These are phyloP conservation scores for Taphrina communis DNA, from an alignment of 1,139 yeast species.

Conservation along the genomic window DNA sequence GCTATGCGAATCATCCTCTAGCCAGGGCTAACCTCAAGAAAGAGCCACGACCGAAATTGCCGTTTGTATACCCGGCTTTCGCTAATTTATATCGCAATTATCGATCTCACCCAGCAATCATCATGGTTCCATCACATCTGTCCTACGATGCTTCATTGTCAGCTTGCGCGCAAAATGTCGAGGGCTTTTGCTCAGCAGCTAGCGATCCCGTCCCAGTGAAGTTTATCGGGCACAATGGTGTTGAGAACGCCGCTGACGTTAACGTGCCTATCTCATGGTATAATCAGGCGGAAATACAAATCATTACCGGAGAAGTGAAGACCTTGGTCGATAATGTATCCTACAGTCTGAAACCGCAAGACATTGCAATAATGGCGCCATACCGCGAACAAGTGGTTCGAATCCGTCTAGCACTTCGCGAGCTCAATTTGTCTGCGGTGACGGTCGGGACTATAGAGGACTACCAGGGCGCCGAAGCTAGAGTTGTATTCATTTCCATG, in stretches of 20 bases:
- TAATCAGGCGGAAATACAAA: slow-evolving; percentile 42
- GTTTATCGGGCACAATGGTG: slow-evolving; percentile 43
- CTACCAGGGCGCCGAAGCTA: slow-evolving; percentile 46
- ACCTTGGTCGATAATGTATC: slow-evolving; percentile 15
- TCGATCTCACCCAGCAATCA: slow-evolving; percentile 45
- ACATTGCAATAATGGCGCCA: slow-evolving; percentile 46
- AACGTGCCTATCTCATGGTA: slow-evolving; percentile 44
- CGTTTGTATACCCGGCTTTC: slow-evolving; percentile 44
- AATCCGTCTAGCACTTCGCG: slow-evolving; percentile 43
- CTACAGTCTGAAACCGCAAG: slow-evolving; percentile 40
- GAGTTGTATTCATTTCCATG: slow-evolving; percentile 45
- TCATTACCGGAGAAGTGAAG: slow-evolving; percentile 30
- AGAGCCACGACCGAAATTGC: slow-evolving; percentile 36
- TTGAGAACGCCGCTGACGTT: slow-evolving; percentile 45
- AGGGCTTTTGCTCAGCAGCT: slow-evolving; percentile 31
- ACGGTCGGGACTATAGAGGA: slow-evolving; percentile 46
- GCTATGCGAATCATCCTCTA: slow-evolving; percentile 44
- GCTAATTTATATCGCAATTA: slow-evolving; percentile 45
- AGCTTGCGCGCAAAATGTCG: slow-evolving; percentile 44
- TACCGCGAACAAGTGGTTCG: slow-evolving; percentile 45
- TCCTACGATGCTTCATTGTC: slow-evolving; percentile 45
- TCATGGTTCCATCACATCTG: slow-evolving; percentile 45
- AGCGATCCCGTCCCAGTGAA: slow-evolving; percentile 42
- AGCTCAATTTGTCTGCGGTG: slow-evolving; percentile 42
- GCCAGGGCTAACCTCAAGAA: slow-evolving; percentile 41